These are phyloP conservation scores for Picea mariana DNA, from an alignment of 83 land plant species.

Conservation along the genomic window DNA sequence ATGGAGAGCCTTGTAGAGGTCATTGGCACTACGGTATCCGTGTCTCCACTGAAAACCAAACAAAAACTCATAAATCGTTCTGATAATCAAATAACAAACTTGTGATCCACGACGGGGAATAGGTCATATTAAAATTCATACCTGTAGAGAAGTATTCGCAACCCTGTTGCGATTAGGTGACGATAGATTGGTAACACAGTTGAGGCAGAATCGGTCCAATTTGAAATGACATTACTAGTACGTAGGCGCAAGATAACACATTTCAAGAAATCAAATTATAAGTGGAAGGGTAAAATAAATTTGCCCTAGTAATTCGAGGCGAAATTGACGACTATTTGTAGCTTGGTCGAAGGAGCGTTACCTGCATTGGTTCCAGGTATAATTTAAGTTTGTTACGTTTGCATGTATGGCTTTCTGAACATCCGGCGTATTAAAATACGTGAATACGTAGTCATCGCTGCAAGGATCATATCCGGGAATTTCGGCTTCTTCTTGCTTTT, in stretches of 20 bases:
- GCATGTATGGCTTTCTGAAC: conserved; percentile 61
- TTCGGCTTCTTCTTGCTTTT: neutral
- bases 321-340: too few relatives aligned
- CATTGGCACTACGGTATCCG: conserved; percentile 42
- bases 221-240: too few relatives aligned
- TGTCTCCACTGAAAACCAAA: conserved; percentile 45
- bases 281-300: too few relatives aligned
- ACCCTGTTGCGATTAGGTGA: neutral
- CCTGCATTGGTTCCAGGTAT: conserved; percentile 18
- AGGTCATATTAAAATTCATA: neutral
- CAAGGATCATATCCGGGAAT: conserved; percentile 47
- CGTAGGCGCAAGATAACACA: too few relatives aligned
- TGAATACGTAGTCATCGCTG: conserved; percentile 20
- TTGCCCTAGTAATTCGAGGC: too few relatives aligned
- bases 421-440: conserved; percentile 45
- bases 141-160: conserved; percentile 8
- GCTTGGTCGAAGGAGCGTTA: too few relatives aligned
- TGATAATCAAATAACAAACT: too few relatives aligned
- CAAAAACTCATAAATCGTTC: too few relatives aligned
- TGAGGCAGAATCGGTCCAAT: neutral
- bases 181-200: conserved; percentile 13
- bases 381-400: conserved; percentile 17
- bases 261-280: too few relatives aligned
- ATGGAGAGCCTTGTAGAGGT: conserved; percentile 39
- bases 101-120: too few relatives aligned